Evolutionary conservation across 177 flowering plant species (phyloP).

Genomic region (Telopea speciosissima): DNA sequence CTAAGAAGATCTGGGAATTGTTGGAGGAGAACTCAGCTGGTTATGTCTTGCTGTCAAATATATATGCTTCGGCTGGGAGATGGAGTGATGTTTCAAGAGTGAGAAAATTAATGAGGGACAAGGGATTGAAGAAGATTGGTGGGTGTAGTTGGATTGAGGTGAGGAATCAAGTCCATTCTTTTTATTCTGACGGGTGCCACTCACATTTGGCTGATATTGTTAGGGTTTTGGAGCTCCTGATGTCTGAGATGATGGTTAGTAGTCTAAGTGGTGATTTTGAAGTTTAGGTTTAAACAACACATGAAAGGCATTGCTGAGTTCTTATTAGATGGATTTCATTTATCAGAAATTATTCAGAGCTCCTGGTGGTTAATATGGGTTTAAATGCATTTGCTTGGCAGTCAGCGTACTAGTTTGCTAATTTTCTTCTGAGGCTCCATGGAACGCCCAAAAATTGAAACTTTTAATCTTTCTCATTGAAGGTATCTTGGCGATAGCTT

Average conservation of each 20-base stretch:
- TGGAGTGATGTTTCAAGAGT: constrained; percentile 44
- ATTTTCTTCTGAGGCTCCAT: background rate
- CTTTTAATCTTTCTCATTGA: background rate
- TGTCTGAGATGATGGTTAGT: constrained; percentile 29
- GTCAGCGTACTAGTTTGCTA: background rate
- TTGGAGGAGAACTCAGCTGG: constrained; percentile 39
- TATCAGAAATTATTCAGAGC: background rate
- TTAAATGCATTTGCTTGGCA: background rate
- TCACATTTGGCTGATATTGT: constrained; percentile 28
- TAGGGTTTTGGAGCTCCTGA: constrained; percentile 33
- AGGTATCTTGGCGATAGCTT: background rate
- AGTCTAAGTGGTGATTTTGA: background rate
- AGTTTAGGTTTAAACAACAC: constrained; percentile 2
- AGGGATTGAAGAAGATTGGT: constrained; percentile 42
- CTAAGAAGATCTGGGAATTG: constrained; percentile 31
- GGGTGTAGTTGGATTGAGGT: constrained; percentile 70
- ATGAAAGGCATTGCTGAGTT: background rate
- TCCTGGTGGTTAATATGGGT: background rate
- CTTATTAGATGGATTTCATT: background rate
- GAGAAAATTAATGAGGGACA: constrained; percentile 44
- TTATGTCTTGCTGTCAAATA: constrained; percentile 51
- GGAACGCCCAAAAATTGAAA: background rate
- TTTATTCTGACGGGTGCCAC: constrained; percentile 41
- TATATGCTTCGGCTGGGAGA: constrained; percentile 53
- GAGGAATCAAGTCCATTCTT: constrained; percentile 37